These are phyloP conservation scores for Circinella umbellata DNA, from an alignment of 371 early-diverging fungal genomes.

Conservation along the genomic window DNA sequence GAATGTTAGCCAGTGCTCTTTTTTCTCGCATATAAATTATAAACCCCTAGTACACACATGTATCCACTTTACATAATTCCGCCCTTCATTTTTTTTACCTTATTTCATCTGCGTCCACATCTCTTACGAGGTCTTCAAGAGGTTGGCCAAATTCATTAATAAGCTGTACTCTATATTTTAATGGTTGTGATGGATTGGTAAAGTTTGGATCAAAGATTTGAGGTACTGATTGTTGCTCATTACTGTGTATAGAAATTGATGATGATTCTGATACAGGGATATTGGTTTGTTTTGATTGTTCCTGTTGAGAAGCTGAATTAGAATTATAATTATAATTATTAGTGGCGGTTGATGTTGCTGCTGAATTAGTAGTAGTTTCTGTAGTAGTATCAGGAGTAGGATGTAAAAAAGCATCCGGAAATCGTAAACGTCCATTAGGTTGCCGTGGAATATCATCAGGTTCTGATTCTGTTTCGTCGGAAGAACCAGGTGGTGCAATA, in stretches of 20 bases:
- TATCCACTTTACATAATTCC: too few species aligned
- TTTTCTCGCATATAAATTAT: too few species aligned
- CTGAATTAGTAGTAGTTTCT: neutral
- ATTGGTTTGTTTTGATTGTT: neutral
- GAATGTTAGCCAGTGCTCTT: too few species aligned
- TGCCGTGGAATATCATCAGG: conserved; percentile 38
- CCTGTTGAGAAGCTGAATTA: neutral
- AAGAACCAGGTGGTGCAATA: neutral
- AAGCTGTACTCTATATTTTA: conserved; percentile 39
- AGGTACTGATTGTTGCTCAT: neutral
- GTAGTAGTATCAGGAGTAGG: conserved; percentile 20
- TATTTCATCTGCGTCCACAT: conserved; percentile 30
- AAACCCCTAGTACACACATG: too few species aligned
- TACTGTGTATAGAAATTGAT: neutral
- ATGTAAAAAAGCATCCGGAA: conserved; percentile 53
- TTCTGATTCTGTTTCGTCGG: conserved; percentile 25
- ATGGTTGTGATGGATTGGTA: neutral
- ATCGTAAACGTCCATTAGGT: conserved; percentile 45
- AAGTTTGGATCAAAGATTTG: neutral
- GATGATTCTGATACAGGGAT: conserved; percentile 7
- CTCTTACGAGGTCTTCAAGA: conserved; percentile 35
- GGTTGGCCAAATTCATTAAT: conserved; percentile 35
- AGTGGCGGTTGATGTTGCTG: conserved; percentile 2
- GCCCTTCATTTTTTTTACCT: conserved; percentile 13
- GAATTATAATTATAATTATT: neutral